phyloP scores from a whole-genome alignment of 176 grass and related monocot species.

The Saccharum officinarum region DNA sequence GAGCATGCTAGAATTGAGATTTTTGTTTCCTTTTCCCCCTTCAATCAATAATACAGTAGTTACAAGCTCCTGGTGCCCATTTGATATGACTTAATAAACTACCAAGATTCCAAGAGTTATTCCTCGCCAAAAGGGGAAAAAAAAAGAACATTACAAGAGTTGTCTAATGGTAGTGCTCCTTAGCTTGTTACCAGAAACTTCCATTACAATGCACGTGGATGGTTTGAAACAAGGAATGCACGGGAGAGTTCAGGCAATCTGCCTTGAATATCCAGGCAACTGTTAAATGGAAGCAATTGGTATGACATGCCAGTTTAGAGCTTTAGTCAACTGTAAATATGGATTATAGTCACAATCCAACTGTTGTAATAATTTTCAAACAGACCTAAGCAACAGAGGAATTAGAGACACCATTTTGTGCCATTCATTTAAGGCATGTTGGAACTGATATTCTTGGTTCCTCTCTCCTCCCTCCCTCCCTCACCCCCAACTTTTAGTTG shows the following conservation, averaged over 20 bases:
- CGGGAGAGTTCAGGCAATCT: neutral
- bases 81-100: neutral
- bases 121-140: neutral
- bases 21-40: no score
- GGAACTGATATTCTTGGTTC: neutral
- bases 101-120: neutral
- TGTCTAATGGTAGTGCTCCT: neutral
- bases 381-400: no score
- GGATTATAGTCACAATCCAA: no score
- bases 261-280: neutral
- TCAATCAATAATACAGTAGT: neutral
- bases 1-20: no score
- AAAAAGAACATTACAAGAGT: neutral
- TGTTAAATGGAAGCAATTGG: neutral
- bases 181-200: neutral
- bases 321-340: no score
- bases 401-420: no score
- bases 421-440: no score
- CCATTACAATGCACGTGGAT: neutral
- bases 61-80: neutral
- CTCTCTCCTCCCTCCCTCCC: no score
- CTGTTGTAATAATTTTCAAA: no score
- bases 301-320: no score
- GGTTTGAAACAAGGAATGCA: neutral
- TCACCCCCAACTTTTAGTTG: no score